Evolutionary conservation across 306 rosid genomes (phyloP), one percentile per base, ranked within the genome.

Genomic region (Styphnolobium japonicum): DNA sequence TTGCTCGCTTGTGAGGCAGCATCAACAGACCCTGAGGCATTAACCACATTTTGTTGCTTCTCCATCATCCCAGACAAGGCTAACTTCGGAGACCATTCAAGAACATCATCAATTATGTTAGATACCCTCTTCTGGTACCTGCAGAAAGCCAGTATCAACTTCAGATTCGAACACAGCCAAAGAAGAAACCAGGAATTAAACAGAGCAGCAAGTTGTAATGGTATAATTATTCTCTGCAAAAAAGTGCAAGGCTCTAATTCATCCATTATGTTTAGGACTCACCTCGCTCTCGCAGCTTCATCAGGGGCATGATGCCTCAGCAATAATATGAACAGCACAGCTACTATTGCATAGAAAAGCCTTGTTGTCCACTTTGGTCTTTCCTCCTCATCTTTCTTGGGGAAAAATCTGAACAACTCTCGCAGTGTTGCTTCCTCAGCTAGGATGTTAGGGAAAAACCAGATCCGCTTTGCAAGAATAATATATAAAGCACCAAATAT

Each of bases 221-320:
- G 15, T 29, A 22, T n/a, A 21, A n/a, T 23, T 58, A 49, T 40
- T 37, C 36, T 71, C 67, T 67, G 25, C 18, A 34, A 33, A 67
- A 74, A 42, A n/a, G 40, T 72, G 74, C 16, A 78, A 43, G 45
- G 36, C 15, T 82, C 33, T 33, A 73, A 77, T 40, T 42, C 53
- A 49, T 27, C 73, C 60, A 46, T 55, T 10, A 49, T 77, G 37
- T 58, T 52, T 45, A 73, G 72, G 55, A 85, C 89, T 77, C 71
- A 91, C 99, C 99, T 96, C 40, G 97, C 99, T 89, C 98, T 88
- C 6, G 99, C 99, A 78, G 98, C 99, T 90, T 96, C 99, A 83
- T 96, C 97, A 55, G 99, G 99, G 25, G 99, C 98, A 84, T 96
- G 99, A 81, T 96, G 98, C 93, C 98, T 89, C 87, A 96, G 75